phyloP scores from a whole-genome alignment of 345 rosid species.

The Euphorbia tirucalli region DNA sequence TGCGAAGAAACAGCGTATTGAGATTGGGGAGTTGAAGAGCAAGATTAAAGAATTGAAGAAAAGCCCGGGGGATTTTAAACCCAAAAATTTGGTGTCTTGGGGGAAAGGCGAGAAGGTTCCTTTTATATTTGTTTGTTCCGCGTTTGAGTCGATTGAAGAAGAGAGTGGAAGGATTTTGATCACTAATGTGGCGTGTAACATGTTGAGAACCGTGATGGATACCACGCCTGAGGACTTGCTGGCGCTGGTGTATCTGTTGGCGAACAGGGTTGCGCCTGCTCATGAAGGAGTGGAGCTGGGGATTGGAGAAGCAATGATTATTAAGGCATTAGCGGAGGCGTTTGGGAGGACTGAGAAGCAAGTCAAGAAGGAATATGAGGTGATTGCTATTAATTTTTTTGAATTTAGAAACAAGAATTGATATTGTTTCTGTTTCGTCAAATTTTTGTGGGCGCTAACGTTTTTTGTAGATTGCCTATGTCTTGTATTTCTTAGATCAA shows the following conservation, averaged over 20 bases:
- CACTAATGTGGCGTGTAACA: conserved; percentile 81
- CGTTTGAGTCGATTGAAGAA: conserved; percentile 64
- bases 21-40: conserved; percentile 47
- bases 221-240: conserved; percentile 77
- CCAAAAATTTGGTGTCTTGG: conserved; percentile 58
- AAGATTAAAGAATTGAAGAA: conserved; percentile 60
- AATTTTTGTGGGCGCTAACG: too few species aligned
- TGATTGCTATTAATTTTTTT: conserved; percentile 12
- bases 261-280: conserved; percentile 78
- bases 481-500: too few species aligned
- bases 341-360: conserved; percentile 77
- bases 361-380: conserved; percentile 70
- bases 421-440: too few species aligned
- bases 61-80: conserved; percentile 61
- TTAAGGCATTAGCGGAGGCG: conserved; percentile 80
- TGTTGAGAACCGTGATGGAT: conserved; percentile 75
- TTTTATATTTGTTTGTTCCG: conserved; percentile 62
- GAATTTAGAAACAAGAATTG: too few species aligned
- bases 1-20: conserved; percentile 26
- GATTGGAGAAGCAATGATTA: conserved; percentile 73
- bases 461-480: too few species aligned
- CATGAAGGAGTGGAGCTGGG: conserved; percentile 95
- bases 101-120: conserved; percentile 76
- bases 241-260: conserved; percentile 64
- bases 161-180: conserved; percentile 77